Percentiles rank a stretch among this genome's conserved stretches.
Conservation (phyloP, 139 green algal genomes). For the Auxenochlorella protothecoides region DNA sequence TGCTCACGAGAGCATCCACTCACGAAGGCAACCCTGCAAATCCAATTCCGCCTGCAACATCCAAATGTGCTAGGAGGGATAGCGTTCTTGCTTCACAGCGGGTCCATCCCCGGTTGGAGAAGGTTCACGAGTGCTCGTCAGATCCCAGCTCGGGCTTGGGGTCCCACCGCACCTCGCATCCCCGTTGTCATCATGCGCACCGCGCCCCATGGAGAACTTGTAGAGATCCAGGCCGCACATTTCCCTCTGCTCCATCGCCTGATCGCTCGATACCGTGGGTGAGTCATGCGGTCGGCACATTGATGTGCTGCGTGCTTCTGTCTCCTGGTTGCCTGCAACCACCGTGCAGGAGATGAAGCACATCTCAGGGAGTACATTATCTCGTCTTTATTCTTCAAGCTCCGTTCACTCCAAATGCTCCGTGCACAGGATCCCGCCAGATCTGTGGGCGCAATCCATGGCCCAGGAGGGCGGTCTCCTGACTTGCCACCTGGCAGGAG, state of each 20-base stretch:
- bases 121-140: neutral
- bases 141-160: neutral
- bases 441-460: neutral
- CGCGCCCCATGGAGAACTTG: neutral
- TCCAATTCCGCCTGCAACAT: neutral
- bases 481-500: neutral
- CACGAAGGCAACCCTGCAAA: neutral
- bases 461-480: neutral
- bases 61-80: neutral
- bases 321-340: too few species aligned
- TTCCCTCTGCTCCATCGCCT: neutral
- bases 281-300: neutral
- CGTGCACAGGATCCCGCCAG: neutral
- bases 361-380: neutral
- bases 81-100: neutral
- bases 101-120: neutral
- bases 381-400: neutral
- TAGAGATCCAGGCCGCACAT: neutral
- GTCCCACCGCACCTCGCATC: neutral
- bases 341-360: neutral
- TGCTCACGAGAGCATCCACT: neutral
- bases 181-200: neutral
- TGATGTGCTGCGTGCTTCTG: neutral
- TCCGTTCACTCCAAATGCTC: neutral
- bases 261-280: neutral